Evolutionary conservation across 2,329 filamentous ascomycete genomes (phyloP).

Genomic region (Colletotrichum chlorophyti): DNA sequence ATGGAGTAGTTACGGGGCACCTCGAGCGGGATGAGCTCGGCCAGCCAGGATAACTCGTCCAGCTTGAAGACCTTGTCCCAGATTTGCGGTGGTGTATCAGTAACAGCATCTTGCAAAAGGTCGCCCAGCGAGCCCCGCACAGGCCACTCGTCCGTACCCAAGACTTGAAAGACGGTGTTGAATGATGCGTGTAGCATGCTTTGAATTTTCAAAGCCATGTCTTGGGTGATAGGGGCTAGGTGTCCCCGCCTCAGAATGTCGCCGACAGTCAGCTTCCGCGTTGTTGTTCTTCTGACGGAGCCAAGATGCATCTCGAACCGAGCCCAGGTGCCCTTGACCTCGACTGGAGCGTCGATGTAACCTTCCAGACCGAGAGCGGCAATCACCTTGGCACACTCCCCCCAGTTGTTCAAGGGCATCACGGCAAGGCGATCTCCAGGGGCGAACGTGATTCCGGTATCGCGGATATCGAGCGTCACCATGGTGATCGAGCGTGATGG

Average conservation of each 20-base stretch:
- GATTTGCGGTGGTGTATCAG: conserved; percentile 54
- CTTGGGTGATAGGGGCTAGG: conserved; percentile 57
- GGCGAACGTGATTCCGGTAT: conserved; percentile 59
- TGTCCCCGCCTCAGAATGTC: conserved; percentile 60
- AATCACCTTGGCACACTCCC: conserved; percentile 60
- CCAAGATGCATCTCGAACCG: conserved; percentile 55
- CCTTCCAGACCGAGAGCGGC: conserved; percentile 57
- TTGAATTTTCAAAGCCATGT: conserved; percentile 56
- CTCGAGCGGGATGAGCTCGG: conserved; percentile 53
- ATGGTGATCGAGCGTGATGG: conserved; percentile 51
- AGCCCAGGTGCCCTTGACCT: conserved; percentile 48
- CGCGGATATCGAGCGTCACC: conserved; percentile 57
- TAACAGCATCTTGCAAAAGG: conserved; percentile 53
- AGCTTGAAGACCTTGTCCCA: conserved; percentile 59
- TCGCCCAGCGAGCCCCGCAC: conserved; percentile 58
- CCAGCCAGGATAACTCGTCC: conserved; percentile 51
- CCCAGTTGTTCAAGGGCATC: conserved; percentile 62
- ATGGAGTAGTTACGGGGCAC: conserved; percentile 61
- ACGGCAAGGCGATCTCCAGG: conserved; percentile 60
- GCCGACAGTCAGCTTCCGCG: conserved; percentile 46
- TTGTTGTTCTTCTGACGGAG: conserved; percentile 39
- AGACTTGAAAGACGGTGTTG: conserved; percentile 53
- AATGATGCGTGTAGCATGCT: conserved; percentile 56
- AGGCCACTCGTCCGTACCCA: conserved; percentile 58
- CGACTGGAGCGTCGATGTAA: conserved; percentile 48